Evolutionary conservation across 768 basidiomycete species (phyloP).

Genomic region (Pleurotus tuber-regium): DNA sequence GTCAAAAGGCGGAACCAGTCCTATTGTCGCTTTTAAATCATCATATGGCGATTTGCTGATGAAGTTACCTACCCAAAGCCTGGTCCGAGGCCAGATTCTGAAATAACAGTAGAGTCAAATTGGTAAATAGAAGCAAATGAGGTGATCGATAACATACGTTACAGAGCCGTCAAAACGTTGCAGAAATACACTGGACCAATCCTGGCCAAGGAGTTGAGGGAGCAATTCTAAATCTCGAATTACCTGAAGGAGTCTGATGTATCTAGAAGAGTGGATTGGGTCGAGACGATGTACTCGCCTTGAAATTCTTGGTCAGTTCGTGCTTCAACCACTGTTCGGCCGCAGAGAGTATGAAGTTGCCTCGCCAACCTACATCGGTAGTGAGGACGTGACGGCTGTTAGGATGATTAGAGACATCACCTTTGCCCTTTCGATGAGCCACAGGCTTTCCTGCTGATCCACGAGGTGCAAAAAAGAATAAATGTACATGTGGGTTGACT

Average conservation of each 20-base stretch:
- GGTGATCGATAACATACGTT: conserved; percentile 55
- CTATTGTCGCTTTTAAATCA: conserved; percentile 30
- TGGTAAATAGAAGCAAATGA: conserved; percentile 21
- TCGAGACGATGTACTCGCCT: conserved; percentile 37
- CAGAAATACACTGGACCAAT: conserved; percentile 96
- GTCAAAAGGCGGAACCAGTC: conserved; percentile 84
- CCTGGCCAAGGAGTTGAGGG: conserved; percentile 88
- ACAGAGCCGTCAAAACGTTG: conserved; percentile 90
- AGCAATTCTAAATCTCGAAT: conserved; percentile 96
- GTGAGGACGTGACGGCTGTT: neutral
- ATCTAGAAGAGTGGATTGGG: neutral
- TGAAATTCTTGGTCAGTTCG: conserved; percentile 96
- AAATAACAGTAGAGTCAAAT: conserved; percentile 16
- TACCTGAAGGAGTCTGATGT: conserved; percentile 40
- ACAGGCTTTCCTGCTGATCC: conserved; percentile 92
- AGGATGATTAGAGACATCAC: conserved; percentile 30
- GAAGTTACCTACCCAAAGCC: conserved; percentile 53
- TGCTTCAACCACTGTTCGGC: conserved; percentile 95
- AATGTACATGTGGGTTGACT: conserved; percentile 88
- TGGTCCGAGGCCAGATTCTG: conserved; percentile 85
- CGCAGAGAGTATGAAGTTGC: conserved; percentile 89
- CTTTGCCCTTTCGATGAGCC: conserved; percentile 91
- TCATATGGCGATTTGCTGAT: conserved; percentile 2
- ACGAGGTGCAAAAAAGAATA: conserved; percentile 92
- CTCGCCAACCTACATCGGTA: conserved; percentile 73